These are phyloP conservation scores for Ustilago vetiveriae DNA, from an alignment of 1,284 basidiomycete species.

Conservation along the genomic window DNA sequence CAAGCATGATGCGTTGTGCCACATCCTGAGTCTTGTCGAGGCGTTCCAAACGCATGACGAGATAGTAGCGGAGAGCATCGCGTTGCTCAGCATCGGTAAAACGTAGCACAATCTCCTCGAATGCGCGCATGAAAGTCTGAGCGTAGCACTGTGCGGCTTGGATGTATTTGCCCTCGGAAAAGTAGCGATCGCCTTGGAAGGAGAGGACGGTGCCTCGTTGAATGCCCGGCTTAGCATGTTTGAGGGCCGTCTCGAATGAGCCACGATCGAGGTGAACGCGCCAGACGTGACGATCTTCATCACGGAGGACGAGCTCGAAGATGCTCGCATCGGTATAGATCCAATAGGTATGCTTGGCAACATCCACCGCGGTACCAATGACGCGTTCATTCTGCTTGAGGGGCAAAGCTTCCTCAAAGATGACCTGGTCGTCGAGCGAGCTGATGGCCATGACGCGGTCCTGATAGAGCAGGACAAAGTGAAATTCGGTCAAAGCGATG, in stretches of 20 bases:
- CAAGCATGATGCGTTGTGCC: conserved; percentile 95
- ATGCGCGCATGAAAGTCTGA: conserved; percentile 73
- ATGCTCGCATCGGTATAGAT: conserved; percentile 88
- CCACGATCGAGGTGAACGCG: conserved; percentile 83
- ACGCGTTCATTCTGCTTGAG: conserved; percentile 56
- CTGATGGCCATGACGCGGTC: conserved; percentile 83
- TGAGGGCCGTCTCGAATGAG: conserved; percentile 80
- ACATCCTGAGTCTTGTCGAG: conserved; percentile 77
- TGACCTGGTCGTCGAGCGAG: conserved; percentile 80
- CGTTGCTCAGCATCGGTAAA: conserved; percentile 90
- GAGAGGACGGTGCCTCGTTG: conserved; percentile 86
- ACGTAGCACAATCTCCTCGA: conserved; percentile 90
- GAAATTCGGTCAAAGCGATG: conserved; percentile 88
- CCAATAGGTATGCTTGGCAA: conserved; percentile 90
- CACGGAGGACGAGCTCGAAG: conserved; percentile 84
- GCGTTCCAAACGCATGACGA: conserved; percentile 86
- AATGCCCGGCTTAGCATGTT: conserved; percentile 81
- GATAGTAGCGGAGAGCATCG: conserved; percentile 90
- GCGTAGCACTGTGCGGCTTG: conserved; percentile 92
- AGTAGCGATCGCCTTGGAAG: conserved; percentile 85
- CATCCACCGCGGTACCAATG: conserved; percentile 72
- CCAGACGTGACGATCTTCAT: conserved; percentile 96
- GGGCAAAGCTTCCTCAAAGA: conserved; percentile 77
- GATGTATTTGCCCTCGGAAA: conserved; percentile 83
- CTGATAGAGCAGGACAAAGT: conserved; percentile 85